A percentile compares a stretch with the other conserved stretches of the same genome.
phyloP scores from a whole-genome alignment of 2,329 filamentous ascomycete genomes.

The Dactylellina parvicollis region DNA sequence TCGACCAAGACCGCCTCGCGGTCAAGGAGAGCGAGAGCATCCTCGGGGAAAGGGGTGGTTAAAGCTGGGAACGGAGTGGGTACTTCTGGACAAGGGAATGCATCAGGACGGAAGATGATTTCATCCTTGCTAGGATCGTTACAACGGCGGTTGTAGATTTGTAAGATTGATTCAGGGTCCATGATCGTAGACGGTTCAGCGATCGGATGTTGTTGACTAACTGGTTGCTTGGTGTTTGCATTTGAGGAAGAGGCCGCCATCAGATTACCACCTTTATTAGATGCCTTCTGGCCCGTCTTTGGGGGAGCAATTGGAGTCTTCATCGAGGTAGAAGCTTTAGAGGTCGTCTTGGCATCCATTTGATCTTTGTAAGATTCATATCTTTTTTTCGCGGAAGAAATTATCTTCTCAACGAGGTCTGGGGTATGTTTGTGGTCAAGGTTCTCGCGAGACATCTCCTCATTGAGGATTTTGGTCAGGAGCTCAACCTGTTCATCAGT shows the following conservation, averaged over 20 bases:
- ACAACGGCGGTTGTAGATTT: neutral
- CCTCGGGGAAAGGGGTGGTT: neutral
- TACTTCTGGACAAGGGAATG: neutral
- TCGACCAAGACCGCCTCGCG: neutral
- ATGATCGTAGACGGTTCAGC: neutral
- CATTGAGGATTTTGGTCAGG: neutral
- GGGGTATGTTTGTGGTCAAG: no score
- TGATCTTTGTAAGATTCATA: conserved; percentile 4
- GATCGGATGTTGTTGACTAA: neutral
- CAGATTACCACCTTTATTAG: neutral
- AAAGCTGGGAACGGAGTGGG: neutral
- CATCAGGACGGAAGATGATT: neutral
- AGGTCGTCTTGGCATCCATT: neutral
- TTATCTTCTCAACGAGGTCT: neutral
- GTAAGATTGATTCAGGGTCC: neutral
- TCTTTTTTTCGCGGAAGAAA: neutral
- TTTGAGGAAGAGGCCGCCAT: neutral
- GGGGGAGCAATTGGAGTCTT: neutral
- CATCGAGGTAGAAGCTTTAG: neutral
- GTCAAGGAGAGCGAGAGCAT: neutral
- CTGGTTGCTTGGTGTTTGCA: neutral
- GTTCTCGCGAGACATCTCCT: neutral
- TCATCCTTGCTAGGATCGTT: conserved; percentile 2
- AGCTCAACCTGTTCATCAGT: conserved; percentile 10
- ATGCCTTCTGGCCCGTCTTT: neutral